phyloP scores from a whole-genome alignment of 768 basidiomycete genomes.

The Tricholoma hemisulphureum region DNA sequence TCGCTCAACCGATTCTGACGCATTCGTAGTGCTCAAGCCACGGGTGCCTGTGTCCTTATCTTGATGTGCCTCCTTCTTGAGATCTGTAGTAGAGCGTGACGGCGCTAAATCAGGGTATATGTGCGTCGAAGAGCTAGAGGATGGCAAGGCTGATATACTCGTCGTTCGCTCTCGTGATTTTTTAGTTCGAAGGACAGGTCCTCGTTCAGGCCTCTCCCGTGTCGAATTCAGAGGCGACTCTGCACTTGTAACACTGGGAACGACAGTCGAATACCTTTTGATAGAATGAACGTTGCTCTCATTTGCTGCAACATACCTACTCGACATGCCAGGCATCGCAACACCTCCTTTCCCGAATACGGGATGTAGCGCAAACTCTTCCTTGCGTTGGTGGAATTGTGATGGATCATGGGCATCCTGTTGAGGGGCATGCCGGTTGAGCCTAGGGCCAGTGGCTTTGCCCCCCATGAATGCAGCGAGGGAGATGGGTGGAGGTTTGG shows the following conservation, averaged over 20 bases:
- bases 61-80: background rate
- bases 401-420: constrained; percentile 62
- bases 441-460: constrained; percentile 67
- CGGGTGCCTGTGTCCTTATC: constrained; percentile 6
- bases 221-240: background rate
- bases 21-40: constrained; percentile 6
- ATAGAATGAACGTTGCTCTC: background rate
- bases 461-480: constrained; percentile 84
- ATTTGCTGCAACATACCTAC: constrained; percentile 3
- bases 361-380: constrained; percentile 60
- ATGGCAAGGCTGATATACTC: constrained; percentile 24
- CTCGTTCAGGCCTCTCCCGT: constrained; percentile 1
- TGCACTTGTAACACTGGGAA: background rate
- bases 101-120: background rate
- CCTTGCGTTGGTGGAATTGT: constrained; percentile 61
- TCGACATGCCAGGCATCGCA: constrained; percentile 72
- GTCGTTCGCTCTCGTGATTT: constrained; percentile 39
- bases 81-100: background rate
- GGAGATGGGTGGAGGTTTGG: constrained; percentile 55
- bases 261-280: constrained; percentile 5
- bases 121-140: background rate
- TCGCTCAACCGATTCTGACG: constrained; percentile 7
- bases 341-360: constrained; percentile 73
- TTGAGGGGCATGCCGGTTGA: constrained; percentile 73
- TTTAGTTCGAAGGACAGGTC: background rate